These are phyloP conservation scores for Xerocomus alliaceus DNA, from an alignment of 1,284 basidiomycete species.

Conservation along the genomic window DNA sequence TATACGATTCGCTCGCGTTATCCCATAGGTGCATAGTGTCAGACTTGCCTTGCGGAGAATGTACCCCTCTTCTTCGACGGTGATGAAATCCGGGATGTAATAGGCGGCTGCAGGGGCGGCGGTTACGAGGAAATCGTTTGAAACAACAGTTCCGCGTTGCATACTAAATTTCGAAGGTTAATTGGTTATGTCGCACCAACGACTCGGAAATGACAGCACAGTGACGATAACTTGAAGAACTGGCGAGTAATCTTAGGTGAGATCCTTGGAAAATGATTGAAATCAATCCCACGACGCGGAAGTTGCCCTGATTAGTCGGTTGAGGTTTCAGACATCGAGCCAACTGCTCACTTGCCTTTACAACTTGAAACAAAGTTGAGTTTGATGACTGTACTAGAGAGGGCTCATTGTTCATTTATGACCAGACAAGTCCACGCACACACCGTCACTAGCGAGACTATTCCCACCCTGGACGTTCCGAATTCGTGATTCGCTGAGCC, in stretches of 20 bases:
- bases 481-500: neutral
- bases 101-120: conserved; percentile 49
- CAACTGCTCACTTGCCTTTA: conserved; percentile 6
- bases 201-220: conserved; percentile 6
- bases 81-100: conserved; percentile 85
- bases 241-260: neutral
- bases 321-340: neutral
- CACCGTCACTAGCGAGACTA: neutral
- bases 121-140: conserved; percentile 19
- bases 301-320: neutral
- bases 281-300: conserved; percentile 29
- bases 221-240: neutral
- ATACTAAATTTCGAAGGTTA: conserved; percentile 18
- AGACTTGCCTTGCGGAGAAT: conserved; percentile 72
- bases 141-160: conserved; percentile 15
- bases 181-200: conserved; percentile 6
- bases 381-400: conserved; percentile 5
- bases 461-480: neutral
- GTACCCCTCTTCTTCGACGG: conserved; percentile 79
- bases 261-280: neutral
- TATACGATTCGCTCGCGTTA: neutral
- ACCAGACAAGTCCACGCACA: neutral
- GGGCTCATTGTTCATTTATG: neutral
- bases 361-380: conserved; percentile 26
- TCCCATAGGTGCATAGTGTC: neutral